Percentiles rank a stretch among this genome's conserved stretches.
Conservation (phyloP, 1,284 basidiomycete genomes). For the Cutaneotrichosporon sp. region DNA sequence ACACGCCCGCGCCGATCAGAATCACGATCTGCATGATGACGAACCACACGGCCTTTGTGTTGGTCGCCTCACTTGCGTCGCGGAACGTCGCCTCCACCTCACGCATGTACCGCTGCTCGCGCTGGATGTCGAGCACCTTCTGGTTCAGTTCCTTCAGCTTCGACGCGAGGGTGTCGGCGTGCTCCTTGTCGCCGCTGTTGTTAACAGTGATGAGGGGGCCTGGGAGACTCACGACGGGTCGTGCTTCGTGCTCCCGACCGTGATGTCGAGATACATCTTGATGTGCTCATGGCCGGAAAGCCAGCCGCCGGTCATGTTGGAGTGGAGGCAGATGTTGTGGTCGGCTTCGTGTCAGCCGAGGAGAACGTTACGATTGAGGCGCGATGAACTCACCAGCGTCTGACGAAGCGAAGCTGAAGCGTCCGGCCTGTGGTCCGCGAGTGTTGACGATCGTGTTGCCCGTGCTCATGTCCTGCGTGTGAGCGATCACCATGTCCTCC, state of each 20-base stretch:
- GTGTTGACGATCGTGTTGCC: conserved; percentile 66
- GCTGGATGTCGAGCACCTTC: conserved; percentile 84
- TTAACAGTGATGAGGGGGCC: not conserved
- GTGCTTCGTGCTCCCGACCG: conserved; percentile 78
- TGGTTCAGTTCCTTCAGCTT: conserved; percentile 88
- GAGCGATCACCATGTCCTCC: not conserved
- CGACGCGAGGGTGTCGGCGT: conserved; percentile 77
- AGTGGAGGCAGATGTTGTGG: conserved; percentile 91
- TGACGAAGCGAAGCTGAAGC: conserved; percentile 96
- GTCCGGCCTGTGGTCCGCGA: conserved; percentile 78
- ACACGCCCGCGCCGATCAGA: conserved; percentile 75
- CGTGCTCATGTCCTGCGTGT: conserved; percentile 33
- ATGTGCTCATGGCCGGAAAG: conserved; percentile 74
- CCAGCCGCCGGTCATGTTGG: conserved; percentile 79
- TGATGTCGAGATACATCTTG: conserved; percentile 88
- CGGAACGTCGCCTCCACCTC: conserved; percentile 91
- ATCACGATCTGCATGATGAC: conserved; percentile 80
- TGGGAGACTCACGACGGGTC: conserved; percentile 50
- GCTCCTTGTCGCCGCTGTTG: conserved; percentile 49
- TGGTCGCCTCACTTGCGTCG: conserved; percentile 80
- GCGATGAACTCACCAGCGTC: conserved; percentile 55
- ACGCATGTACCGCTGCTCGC: conserved; percentile 96
- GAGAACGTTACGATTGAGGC: not conserved
- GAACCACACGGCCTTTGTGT: conserved; percentile 88
- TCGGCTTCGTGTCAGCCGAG: conserved; percentile 57